Base-by-base conservation (phyloP, 2,329 filamentous ascomycete species). In the Aspergillus intermedius region DNA sequence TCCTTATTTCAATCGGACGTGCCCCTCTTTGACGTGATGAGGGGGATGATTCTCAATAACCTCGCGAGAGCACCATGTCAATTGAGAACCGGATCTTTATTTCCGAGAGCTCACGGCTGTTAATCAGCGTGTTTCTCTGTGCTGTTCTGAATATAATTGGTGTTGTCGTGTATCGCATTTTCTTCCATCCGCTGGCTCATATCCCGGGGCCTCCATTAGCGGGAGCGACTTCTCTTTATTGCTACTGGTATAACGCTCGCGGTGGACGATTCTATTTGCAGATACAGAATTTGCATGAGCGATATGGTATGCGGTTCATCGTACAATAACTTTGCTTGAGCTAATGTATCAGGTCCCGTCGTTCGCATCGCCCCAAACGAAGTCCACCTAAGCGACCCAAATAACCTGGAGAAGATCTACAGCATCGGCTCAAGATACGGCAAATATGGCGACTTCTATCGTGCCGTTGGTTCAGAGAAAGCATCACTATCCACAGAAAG, bases 401-500 rank as follows among this genome's bases (percentile, higher is more conserved):
- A 60, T 3, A 56, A 56, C 30, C 58, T 52, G 39, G 56, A 63
- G 9, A 54, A 52, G 19, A 53, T 63, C 25, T 63, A 64, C 54
- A 54, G 52, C 46, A 54, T 60, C 12, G 57, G 55, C 3, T 58
- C 57, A 12, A 55, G 48, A 9, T 60, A 59, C 41, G 54, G 51
- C 25, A 63, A 64, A 49, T 55, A 57, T 22, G 47, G 56, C n/a
- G 47, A 48, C 19, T 62, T 64, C 46, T 60, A 62, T 4, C 48
- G 54, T 21, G 54, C 55, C 19, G 60, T 65, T 44, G 59, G 59
- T 45, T 56, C 53, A 9, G 48, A 57, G 5, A 53, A 56, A 30
- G 54, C 62, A 47, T 62, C 67, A 53, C 71, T 67, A 45, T 55
- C 58, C 8, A 61, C 60, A 1, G 42, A 55, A 15, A 56, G 54